Conservation (phyloP, 441 rosid species). For the Brassica hybrid region DNA sequence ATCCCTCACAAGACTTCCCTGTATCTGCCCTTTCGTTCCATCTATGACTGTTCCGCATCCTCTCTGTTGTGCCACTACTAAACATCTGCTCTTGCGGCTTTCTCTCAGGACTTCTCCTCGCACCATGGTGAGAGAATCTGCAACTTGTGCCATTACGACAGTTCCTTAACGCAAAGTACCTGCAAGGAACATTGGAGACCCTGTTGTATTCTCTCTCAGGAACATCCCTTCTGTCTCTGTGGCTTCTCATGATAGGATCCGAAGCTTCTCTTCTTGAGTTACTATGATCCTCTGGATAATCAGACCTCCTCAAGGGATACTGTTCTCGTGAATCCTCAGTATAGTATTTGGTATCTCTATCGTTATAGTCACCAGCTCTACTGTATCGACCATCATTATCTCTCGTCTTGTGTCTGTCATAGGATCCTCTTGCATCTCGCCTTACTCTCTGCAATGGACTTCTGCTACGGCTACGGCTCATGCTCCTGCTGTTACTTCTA, state of each 20-base stretch:
- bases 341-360: constrained; percentile 55
- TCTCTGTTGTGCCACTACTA: constrained; percentile 47
- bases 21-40: constrained; percentile 48
- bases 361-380: constrained; percentile 37
- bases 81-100: constrained; percentile 52
- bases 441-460: constrained; percentile 74
- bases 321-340: constrained; percentile 57
- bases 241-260: constrained; percentile 43
- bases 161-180: constrained; percentile 70
- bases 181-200: constrained; percentile 65
- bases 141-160: constrained; percentile 85
- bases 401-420: constrained; percentile 68
- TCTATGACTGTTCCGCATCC: constrained; percentile 51
- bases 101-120: constrained; percentile 47
- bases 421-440: constrained; percentile 64
- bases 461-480: constrained; percentile 57
- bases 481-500: constrained; percentile 55
- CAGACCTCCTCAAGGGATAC: constrained; percentile 45
- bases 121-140: constrained; percentile 68
- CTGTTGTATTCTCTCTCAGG: constrained; percentile 60
- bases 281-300: constrained; percentile 52
- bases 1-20: constrained; percentile 44
- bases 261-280: constrained; percentile 55
- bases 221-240: constrained; percentile 50
- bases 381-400: constrained; percentile 69